Base-by-base conservation (phyloP, 495 filamentous ascomycete genomes). In the Chaetomium cochliodes region DNA sequence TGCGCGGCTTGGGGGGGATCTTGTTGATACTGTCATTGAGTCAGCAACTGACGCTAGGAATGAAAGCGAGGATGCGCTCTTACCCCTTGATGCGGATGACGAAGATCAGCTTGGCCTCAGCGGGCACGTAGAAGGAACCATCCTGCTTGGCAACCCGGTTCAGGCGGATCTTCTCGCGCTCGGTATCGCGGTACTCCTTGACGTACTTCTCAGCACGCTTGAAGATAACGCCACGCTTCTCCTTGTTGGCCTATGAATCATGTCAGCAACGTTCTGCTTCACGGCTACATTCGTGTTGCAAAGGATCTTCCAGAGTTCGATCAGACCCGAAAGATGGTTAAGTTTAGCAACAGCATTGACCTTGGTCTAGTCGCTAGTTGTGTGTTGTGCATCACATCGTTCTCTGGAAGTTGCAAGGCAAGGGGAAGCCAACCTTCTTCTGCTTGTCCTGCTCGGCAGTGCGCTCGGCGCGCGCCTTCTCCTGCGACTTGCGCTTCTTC, bases 251-350 rank as follows among this genome's bases (percentile, higher is more conserved):
- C 93, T 98, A 53, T 37, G 49, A 68, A 33, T 52, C 9, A 33
- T 65, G 80, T 86, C 70, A 87, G 82, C 74, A 70, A 57, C 33
- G 20, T 51, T 15, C 49, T 41, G 7, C n/a, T 47, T 5, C 44
- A 46, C 58, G 60, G 33, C 72, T 59, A 42, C 12, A 60, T 41
- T 13, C 18, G 60, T 4, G 46, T 42, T 66, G 67, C 47, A 60
- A 58, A 51, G 39, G 54, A 11, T 78, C 57, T 77, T 74, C 65
- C 66, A 33, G 20, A 65, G 56, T 66, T 65, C 63, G 69, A 72
- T 98, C 94, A 98, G 93, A 87, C 93, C 94, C 94, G 94, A 98
- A 98, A 98, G 94, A 98, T 98, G 92, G 92, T 96, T 54, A 62
- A 60, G 30, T 83, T 88, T 81, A 80, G 87, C 90, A 90, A 97